Conservation (phyloP, 108 stramenopile species). For the Nitzschia putrida region DNA sequence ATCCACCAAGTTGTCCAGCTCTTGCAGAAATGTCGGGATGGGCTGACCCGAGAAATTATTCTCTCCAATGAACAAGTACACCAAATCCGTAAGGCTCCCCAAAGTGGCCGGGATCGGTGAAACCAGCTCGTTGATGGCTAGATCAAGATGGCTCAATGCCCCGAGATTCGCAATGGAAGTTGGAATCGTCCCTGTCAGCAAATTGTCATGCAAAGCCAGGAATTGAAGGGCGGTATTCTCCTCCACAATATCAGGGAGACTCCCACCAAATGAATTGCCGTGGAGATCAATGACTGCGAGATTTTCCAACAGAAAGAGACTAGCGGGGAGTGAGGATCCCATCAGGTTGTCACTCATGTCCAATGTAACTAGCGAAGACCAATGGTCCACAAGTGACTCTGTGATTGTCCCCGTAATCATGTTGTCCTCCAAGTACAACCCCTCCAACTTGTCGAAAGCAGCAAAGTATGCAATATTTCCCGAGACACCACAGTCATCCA, state of each 20-base stretch:
- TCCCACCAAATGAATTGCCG: constrained; percentile 26
- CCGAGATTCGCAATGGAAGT: constrained; percentile 23
- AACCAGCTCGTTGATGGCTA: constrained; percentile 24
- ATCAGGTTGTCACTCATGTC: constrained; percentile 32
- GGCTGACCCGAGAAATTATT: constrained; percentile 29
- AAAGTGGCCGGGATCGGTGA: constrained; percentile 32
- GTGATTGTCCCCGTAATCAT: constrained; percentile 24
- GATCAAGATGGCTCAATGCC: constrained; percentile 35
- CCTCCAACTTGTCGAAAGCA: constrained; percentile 13
- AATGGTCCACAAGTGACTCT: constrained; percentile 6
- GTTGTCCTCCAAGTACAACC: constrained; percentile 30
- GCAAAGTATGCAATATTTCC: constrained; percentile 32
- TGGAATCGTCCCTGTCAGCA: constrained; percentile 54
- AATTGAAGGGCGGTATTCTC: constrained; percentile 17
- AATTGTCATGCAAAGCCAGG: constrained; percentile 45
- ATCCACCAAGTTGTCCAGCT: constrained; percentile 32
- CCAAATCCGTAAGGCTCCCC: constrained; percentile 20
- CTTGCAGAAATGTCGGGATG: constrained; percentile 28
- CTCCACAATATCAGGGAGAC: constrained; percentile 13
- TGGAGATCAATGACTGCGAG: constrained; percentile 29
- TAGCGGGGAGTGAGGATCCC: constrained; percentile 9
- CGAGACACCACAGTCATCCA: constrained; percentile 28
- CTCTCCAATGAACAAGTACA: constrained; percentile 25
- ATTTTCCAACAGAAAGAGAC: constrained; percentile 10
- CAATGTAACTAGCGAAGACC: constrained; percentile 10